phyloP scores from a whole-genome alignment of 306 rosid genomes.

The Malus domestica region DNA sequence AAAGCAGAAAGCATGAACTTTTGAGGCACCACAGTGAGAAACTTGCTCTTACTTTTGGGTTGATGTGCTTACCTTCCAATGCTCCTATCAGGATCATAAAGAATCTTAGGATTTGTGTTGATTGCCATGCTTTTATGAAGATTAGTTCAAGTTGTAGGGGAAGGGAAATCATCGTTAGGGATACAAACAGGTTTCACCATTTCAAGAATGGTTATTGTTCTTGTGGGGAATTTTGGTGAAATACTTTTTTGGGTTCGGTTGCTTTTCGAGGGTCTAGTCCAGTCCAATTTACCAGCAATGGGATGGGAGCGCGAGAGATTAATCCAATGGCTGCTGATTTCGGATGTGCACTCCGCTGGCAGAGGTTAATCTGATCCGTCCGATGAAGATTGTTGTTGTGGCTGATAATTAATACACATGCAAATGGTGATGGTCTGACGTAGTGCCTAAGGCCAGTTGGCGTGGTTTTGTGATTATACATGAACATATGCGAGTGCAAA shows the following conservation, averaged over 20 bases:
- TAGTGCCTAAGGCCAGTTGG: too few relatives aligned
- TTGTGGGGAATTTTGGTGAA: slow-evolving; percentile 75
- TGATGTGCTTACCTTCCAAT: slow-evolving; percentile 58
- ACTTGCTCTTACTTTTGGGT: slow-evolving; percentile 66
- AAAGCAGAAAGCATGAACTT: slow-evolving; percentile 56
- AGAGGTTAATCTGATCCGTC: too few relatives aligned
- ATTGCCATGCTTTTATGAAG: slow-evolving; percentile 86
- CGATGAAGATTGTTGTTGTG: too few relatives aligned
- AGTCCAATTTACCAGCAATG: too few relatives aligned
- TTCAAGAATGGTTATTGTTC: slow-evolving; percentile 56
- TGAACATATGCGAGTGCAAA: too few relatives aligned
- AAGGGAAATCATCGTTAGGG: slow-evolving; percentile 71
- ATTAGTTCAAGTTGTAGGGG: slow-evolving; percentile 34
- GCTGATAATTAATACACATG: too few relatives aligned
- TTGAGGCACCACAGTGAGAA: slow-evolving; percentile 81
- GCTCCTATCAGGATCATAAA: slow-evolving; percentile 79
- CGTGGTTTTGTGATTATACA: too few relatives aligned
- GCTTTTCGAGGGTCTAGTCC: too few relatives aligned
- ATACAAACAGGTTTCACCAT: slow-evolving; percentile 71
- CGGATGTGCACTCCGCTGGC: too few relatives aligned
- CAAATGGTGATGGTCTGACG: too few relatives aligned
- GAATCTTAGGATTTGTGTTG: slow-evolving; percentile 89
- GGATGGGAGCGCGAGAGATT: too few relatives aligned
- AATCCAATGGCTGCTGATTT: too few relatives aligned
- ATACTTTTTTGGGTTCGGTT: neutral